phyloP scores from a whole-genome alignment of 1,284 basidiomycete species.

The Lignosus rhinocerotis region DNA sequence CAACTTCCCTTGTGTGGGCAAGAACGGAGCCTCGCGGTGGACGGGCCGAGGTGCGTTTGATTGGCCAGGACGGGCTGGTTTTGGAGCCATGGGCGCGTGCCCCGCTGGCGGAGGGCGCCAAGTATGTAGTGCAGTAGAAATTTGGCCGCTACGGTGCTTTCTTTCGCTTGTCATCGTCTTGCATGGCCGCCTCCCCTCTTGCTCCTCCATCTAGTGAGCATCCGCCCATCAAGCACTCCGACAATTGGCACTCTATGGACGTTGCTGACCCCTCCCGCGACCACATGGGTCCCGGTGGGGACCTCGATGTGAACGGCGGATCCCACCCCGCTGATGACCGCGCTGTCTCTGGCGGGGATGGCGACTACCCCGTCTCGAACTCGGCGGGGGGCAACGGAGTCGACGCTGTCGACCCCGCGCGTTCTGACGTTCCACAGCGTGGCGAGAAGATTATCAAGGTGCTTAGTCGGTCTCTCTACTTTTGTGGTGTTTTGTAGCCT shows the following conservation, averaged over 20 bases:
- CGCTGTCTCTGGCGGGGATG: slow-evolving; percentile 41
- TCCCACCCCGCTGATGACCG: slow-evolving; percentile 36
- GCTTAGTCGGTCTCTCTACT: slow-evolving; percentile 70
- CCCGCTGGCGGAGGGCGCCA: slow-evolving; percentile 1
- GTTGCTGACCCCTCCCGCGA: slow-evolving; percentile 42
- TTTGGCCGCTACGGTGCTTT: slow-evolving; percentile 2
- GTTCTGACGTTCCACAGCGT: slow-evolving; percentile 44
- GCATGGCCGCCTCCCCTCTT: slow-evolving; percentile 51
- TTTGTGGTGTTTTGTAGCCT: slow-evolving; percentile 30
- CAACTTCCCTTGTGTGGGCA: too few relatives aligned
- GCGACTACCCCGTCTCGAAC: slow-evolving; percentile 46
- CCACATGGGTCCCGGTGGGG: slow-evolving; percentile 47
- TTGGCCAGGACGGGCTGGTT: not conserved
- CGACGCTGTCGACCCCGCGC: slow-evolving; percentile 19
- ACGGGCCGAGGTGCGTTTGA: not conserved
- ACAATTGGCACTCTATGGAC: slow-evolving; percentile 58
- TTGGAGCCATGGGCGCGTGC: not conserved
- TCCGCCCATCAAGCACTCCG: slow-evolving; percentile 34
- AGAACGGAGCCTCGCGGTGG: too few relatives aligned
- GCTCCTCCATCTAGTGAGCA: slow-evolving; percentile 30
- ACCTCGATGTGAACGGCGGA: slow-evolving; percentile 46
- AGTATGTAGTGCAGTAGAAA: not conserved
- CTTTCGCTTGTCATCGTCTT: slow-evolving; percentile 26
- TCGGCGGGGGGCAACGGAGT: slow-evolving; percentile 24
- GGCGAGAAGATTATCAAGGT: slow-evolving; percentile 87